These are phyloP conservation scores for Gaillardinia entomophila DNA, from an alignment of 805 yeast species.

Conservation along the genomic window DNA sequence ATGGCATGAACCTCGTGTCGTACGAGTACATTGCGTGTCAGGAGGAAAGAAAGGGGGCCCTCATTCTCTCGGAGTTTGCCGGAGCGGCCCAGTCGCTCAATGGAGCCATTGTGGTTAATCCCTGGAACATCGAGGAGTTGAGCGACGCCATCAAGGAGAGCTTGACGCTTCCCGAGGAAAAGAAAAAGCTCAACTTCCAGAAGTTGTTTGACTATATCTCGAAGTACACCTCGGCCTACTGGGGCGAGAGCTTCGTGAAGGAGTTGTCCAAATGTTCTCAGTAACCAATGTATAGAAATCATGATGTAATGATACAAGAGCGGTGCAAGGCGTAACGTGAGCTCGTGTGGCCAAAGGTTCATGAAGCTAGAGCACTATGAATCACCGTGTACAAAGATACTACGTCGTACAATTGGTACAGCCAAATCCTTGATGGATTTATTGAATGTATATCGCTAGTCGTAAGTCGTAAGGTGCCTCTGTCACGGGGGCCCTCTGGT, in stretches of 20 bases:
- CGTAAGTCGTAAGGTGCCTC: too few species aligned
- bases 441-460: neutral
- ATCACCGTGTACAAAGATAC: too few species aligned
- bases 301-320: neutral
- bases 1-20: slow-evolving; percentile 96
- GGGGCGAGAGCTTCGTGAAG: slow-evolving; percentile 95
- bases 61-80: slow-evolving; percentile 89
- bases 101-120: slow-evolving; percentile 91
- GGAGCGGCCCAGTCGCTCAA: slow-evolving; percentile 99
- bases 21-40: slow-evolving; percentile 98
- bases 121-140: slow-evolving; percentile 97
- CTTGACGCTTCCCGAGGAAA: slow-evolving; percentile 78
- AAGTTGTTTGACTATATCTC: slow-evolving; percentile 82
- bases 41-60: slow-evolving; percentile 73
- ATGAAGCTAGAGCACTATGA: too few species aligned
- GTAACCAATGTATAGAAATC: slow-evolving; percentile 1
- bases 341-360: too few species aligned
- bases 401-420: too few species aligned
- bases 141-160: slow-evolving; percentile 83
- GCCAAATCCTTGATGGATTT: neutral
- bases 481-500: too few species aligned
- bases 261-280: slow-evolving; percentile 60
- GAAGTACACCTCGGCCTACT: slow-evolving; percentile 89
- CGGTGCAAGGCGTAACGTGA: too few species aligned
- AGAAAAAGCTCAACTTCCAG: slow-evolving; percentile 70